phyloP scores from a whole-genome alignment of 1,284 basidiomycete species.

The Sphagnurus paluster region DNA sequence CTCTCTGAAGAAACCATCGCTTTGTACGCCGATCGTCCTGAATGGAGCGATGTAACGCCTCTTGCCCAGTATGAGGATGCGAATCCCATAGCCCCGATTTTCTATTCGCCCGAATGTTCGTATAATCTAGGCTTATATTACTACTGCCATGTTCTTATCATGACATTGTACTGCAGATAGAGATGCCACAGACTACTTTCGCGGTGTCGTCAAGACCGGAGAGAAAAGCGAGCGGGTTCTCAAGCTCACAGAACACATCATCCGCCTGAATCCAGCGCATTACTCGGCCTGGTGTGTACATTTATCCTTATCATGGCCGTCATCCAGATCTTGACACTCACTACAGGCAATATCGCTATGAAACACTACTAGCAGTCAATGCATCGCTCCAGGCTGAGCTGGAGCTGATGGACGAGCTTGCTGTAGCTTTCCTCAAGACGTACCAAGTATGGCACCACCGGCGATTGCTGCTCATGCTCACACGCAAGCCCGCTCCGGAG shows the following conservation, averaged over 20 bases:
- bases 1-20: conserved; percentile 14
- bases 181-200: conserved; percentile 90
- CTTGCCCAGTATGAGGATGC: conserved; percentile 79
- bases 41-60: conserved; percentile 81
- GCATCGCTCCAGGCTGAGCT: conserved; percentile 76
- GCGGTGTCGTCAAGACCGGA: conserved; percentile 72
- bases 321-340: conserved; percentile 2
- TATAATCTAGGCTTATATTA: conserved; percentile 20
- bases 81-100: conserved; percentile 84
- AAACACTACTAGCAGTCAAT: conserved; percentile 71
- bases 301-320: conserved; percentile 1
- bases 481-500: conserved; percentile 60
- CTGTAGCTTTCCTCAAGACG: conserved; percentile 82
- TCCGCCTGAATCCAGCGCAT: conserved; percentile 88
- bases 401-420: conserved; percentile 80
- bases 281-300: conserved; percentile 87
- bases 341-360: conserved; percentile 88
- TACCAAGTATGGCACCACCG: conserved; percentile 99
- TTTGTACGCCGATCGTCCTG: conserved; percentile 62
- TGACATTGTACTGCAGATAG: conserved; percentile 57
- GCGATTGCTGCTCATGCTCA: conserved; percentile 70
- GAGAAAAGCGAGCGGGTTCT: conserved; percentile 83
- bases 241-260: conserved; percentile 82
- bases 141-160: too few relatives aligned
- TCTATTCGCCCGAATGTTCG: conserved; percentile 86